These are phyloP conservation scores for Chaetomium cochliodes DNA, from an alignment of 495 filamentous ascomycete species.

Conservation along the genomic window DNA sequence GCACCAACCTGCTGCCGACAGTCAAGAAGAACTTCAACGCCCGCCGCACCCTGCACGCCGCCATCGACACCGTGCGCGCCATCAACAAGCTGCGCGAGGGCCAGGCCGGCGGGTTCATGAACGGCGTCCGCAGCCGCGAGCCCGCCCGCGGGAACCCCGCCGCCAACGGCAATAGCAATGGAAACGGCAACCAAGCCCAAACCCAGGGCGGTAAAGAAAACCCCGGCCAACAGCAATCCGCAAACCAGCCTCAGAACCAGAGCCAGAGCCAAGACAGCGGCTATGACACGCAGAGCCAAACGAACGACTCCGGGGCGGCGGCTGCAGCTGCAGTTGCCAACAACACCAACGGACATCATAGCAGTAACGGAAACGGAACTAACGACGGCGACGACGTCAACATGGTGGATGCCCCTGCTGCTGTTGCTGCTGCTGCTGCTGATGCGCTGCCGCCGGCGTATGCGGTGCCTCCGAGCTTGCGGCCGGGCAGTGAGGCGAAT, in stretches of 20 bases:
- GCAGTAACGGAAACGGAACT: too few relatives aligned
- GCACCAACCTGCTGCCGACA: conserved; percentile 82
- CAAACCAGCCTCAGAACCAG: conserved; percentile 1
- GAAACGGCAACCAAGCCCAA: not conserved
- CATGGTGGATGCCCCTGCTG: conserved; percentile 39
- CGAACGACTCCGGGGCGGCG: not conserved
- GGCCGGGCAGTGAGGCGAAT: conserved; percentile 36
- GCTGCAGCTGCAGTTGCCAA: too few relatives aligned
- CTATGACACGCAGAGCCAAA: conserved; percentile 36
- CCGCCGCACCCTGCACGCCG: conserved; percentile 85
- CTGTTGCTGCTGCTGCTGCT: too few relatives aligned
- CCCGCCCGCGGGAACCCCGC: conserved; percentile 26
- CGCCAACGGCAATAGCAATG: not conserved
- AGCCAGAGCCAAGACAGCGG: conserved; percentile 42
- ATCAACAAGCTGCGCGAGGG: conserved; percentile 95
- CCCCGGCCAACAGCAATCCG: not conserved
- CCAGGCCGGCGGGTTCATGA: conserved; percentile 61
- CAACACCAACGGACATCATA: conserved; percentile 11
- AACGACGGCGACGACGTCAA: conserved; percentile 32
- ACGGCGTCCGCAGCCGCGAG: conserved; percentile 48
- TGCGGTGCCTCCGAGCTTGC: conserved; percentile 33
- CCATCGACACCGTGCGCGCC: conserved; percentile 96
- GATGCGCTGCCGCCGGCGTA: conserved; percentile 1
- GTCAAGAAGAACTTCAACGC: conserved; percentile 99
- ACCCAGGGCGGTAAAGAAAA: not conserved